Conservation (phyloP, 1,139 yeast genomes). For the Wickerhamomyces sp. region DNA sequence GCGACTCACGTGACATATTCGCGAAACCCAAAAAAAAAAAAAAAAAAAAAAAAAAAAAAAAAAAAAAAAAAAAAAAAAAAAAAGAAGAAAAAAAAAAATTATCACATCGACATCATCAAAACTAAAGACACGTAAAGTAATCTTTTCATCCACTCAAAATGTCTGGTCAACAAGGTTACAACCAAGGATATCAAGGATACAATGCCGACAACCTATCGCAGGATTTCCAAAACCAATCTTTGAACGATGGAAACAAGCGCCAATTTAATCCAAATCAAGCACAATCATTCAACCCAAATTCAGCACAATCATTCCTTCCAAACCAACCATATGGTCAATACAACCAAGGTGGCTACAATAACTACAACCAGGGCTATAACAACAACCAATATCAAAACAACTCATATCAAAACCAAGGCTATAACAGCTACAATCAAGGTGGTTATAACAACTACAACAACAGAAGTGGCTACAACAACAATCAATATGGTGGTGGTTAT, state of each 20-base stretch:
- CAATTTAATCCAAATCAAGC: constrained; percentile 20
- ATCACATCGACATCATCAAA: too few species aligned
- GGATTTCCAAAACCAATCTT: constrained; percentile 46
- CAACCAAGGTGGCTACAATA: constrained; percentile 20
- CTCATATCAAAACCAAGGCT: constrained; percentile 15
- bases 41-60: too few species aligned
- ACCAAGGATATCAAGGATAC: constrained; percentile 29
- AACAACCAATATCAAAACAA: constrained; percentile 9
- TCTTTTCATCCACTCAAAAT: too few species aligned
- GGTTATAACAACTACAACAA: constrained; percentile 19
- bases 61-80: too few species aligned
- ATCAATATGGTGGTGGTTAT: constrained; percentile 9
- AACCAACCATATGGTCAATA: constrained; percentile 18
- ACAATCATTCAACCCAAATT: constrained; percentile 19
- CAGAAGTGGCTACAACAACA: constrained; percentile 20
- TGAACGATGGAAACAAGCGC: constrained; percentile 19
- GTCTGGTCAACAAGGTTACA: constrained; percentile 26
- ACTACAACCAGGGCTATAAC: constrained; percentile 12
- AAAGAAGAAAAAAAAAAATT: too few species aligned
- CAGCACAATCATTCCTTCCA: constrained; percentile 22
- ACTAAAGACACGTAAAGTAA: too few species aligned
- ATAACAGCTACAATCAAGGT: constrained; percentile 18
- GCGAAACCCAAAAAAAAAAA: too few species aligned
- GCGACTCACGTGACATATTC: too few species aligned
- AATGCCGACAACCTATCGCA: constrained; percentile 50